Conservation (phyloP, 2,329 filamentous ascomycete species). For the Epichloe glyceriae region DNA sequence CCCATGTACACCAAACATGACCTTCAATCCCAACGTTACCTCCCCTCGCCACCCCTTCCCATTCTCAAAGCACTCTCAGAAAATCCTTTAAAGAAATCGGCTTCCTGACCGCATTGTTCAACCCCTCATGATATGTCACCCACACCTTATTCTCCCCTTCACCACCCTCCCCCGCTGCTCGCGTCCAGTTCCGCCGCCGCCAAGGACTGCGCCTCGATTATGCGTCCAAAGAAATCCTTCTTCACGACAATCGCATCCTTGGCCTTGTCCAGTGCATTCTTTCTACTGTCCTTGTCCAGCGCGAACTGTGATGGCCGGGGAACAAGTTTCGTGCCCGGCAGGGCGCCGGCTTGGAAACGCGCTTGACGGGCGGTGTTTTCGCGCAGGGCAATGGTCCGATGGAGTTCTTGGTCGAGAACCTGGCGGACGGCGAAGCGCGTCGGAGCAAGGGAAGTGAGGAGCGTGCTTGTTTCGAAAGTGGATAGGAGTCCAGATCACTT, state of each 20-base stretch:
- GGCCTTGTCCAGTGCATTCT: conserved; percentile 21
- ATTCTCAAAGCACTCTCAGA: conserved; percentile 45
- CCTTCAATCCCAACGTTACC: not conserved
- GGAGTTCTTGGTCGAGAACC: conserved; percentile 82
- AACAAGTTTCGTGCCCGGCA: conserved; percentile 9
- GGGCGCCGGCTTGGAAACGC: conserved; percentile 42
- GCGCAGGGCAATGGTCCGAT: conserved; percentile 54
- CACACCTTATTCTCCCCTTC: conserved; percentile 52
- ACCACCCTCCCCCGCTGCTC: conserved; percentile 21
- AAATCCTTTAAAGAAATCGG: conserved; percentile 73
- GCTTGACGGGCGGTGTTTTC: conserved; percentile 54
- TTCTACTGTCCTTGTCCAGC: conserved; percentile 21
- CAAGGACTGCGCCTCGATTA: conserved; percentile 37
- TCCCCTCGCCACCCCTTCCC: not conserved
- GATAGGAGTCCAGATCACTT: conserved; percentile 68
- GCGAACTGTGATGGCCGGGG: conserved; percentile 4
- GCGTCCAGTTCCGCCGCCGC: conserved; percentile 29
- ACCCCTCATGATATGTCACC: conserved; percentile 82
- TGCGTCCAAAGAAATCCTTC: conserved; percentile 75
- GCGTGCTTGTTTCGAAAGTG: conserved; percentile 55
- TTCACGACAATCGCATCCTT: conserved; percentile 38
- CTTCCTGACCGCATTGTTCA: conserved; percentile 85
- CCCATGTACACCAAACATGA: no score
- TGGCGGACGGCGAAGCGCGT: conserved; percentile 89
- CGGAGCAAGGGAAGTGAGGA: conserved; percentile 48